Evolutionary conservation across 1,284 basidiomycete species (phyloP).

Genomic region (Trichosporon sp.): DNA sequence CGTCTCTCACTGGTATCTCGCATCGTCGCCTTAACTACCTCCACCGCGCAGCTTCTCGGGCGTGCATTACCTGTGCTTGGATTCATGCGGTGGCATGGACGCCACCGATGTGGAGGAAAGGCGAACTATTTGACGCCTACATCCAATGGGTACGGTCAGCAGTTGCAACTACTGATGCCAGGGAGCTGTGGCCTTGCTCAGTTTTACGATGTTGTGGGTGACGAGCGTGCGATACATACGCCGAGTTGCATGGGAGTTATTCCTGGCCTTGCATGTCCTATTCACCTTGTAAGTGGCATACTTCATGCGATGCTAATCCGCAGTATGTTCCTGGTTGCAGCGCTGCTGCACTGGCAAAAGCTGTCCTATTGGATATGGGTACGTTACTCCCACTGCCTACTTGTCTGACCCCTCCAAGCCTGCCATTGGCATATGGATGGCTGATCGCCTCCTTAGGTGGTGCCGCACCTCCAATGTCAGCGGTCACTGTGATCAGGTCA

Average conservation of each 20-base stretch:
- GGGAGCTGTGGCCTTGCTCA: conserved; percentile 33
- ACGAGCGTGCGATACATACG: conserved; percentile 51
- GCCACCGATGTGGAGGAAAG: conserved; percentile 20
- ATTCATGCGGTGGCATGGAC: conserved; percentile 38
- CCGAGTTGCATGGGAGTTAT: conserved; percentile 54
- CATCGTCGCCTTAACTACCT: conserved; percentile 52
- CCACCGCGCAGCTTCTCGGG: conserved; percentile 47
- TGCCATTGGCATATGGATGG: conserved; percentile 48
- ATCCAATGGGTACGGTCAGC: conserved; percentile 25
- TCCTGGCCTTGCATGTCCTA: conserved; percentile 54
- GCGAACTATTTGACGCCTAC: conserved; percentile 19
- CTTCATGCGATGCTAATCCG: background rate
- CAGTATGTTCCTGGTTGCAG: conserved; percentile 39
- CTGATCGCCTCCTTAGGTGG: conserved; percentile 59
- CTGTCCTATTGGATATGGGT: conserved; percentile 38
- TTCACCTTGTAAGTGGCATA: conserved; percentile 42
- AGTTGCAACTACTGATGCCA: background rate
- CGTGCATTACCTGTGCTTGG: conserved; percentile 40
- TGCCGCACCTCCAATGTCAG: conserved; percentile 44
- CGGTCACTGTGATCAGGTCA: background rate
- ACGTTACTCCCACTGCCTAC: conserved; percentile 7
- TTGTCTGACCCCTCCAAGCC: conserved; percentile 22
- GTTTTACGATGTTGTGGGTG: conserved; percentile 52
- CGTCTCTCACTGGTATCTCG: conserved; percentile 46
- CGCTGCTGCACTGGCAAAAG: conserved; percentile 38